These are phyloP conservation scores for Colletotrichum sp. DNA, from an alignment of 2,329 filamentous ascomycete genomes.

Conservation along the genomic window DNA sequence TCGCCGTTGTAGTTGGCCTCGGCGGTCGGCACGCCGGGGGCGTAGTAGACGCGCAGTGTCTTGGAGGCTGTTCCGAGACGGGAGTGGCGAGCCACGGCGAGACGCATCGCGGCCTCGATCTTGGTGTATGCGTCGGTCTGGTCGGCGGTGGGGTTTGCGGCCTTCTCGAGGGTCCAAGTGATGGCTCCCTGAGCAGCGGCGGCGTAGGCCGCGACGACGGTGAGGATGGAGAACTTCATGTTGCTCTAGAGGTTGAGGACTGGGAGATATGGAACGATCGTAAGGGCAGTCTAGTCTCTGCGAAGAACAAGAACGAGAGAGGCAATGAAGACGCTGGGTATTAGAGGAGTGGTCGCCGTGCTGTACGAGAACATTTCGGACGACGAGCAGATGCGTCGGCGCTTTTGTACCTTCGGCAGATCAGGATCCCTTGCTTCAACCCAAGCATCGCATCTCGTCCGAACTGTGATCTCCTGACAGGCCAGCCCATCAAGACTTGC, in stretches of 20 bases:
- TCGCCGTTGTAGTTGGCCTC: constrained; percentile 54
- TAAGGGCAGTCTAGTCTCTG: not conserved
- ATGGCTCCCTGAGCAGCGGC: constrained; percentile 39
- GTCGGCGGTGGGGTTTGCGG: constrained; percentile 44
- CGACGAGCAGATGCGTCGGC: not conserved
- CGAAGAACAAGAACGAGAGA: not conserved
- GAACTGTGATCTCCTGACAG: not conserved
- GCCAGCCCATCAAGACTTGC: not conserved
- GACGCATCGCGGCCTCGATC: constrained; percentile 46
- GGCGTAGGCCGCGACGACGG: constrained; percentile 31
- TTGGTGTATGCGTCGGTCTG: constrained; percentile 46
- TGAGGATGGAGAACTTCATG: constrained; percentile 30
- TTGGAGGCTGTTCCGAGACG: constrained; percentile 40
- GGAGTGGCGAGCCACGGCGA: constrained; percentile 45
- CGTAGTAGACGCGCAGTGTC: constrained; percentile 44
- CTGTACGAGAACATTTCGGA: not conserved
- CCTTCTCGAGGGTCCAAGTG: constrained; percentile 41
- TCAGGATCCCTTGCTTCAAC: not conserved
- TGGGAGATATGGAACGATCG: not conserved
- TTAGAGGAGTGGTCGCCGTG: not conserved
- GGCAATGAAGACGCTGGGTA: not conserved
- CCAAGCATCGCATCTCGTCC: not conserved
- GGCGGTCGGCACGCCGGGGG: constrained; percentile 48
- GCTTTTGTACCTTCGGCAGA: not conserved
- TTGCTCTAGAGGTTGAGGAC: not conserved